Evolutionary conservation across 202 grass and related monocot genomes (phyloP).

Genomic region (Digitaria exilis): DNA sequence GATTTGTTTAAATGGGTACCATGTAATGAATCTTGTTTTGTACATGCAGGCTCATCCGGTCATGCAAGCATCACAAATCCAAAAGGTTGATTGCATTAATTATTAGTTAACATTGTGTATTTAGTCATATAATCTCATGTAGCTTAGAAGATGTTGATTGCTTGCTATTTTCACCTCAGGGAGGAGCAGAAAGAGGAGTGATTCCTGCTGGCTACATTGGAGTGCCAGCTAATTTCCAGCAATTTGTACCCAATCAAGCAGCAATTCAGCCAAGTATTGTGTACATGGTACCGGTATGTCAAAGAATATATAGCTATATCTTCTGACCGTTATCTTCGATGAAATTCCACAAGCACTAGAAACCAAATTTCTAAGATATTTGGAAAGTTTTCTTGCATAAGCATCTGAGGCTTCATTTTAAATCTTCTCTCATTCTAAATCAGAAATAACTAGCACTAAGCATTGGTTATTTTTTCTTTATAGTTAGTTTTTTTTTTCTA

Average conservation of each 20-base stretch:
- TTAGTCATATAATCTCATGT: constrained; percentile 26
- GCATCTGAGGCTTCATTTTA: constrained; percentile 18
- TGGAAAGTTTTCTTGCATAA: constrained; percentile 32
- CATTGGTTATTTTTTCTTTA: neutral
- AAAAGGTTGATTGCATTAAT: constrained; percentile 49
- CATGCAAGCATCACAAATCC: constrained; percentile 48
- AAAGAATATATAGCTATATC: constrained; percentile 15
- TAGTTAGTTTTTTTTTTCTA: neutral
- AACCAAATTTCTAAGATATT: constrained; percentile 29
- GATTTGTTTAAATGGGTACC: constrained; percentile 27
- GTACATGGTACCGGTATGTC: constrained; percentile 95
- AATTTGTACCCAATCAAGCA: constrained; percentile 64
- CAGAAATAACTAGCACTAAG: neutral
- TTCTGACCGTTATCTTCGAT: neutral
- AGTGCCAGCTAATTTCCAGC: constrained; percentile 69
- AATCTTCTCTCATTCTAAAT: neutral
- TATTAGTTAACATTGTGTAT: constrained; percentile 36
- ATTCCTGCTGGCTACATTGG: constrained; percentile 62
- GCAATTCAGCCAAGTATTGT: constrained; percentile 82
- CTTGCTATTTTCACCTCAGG: constrained; percentile 46
- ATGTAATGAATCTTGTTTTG: constrained; percentile 42
- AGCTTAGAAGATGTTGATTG: constrained; percentile 31
- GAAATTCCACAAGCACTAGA: constrained; percentile 13
- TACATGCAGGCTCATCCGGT: constrained; percentile 49
- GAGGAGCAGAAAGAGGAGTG: constrained; percentile 54